Conservation (phyloP, 257 asterid genomes). For the Solanum paucissectum region DNA sequence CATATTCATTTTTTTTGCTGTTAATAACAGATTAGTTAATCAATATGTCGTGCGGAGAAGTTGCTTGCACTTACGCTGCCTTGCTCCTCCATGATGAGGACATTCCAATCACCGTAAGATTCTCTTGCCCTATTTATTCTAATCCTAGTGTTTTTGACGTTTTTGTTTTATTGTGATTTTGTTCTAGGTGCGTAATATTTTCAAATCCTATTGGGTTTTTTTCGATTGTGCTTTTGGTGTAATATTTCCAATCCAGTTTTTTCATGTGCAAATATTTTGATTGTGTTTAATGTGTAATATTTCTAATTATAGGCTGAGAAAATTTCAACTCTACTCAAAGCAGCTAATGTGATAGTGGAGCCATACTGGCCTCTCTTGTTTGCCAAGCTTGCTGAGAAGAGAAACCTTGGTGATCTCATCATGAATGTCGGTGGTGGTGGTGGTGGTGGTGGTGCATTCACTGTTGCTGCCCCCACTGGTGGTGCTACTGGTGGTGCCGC, state of each 20-base stretch:
- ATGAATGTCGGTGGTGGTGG: slow-evolving; percentile 57
- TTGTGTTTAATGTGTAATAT: neutral
- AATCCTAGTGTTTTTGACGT: neutral
- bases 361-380: slow-evolving; percentile 71
- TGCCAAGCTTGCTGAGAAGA: slow-evolving; percentile 65
- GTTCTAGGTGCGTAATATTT: neutral
- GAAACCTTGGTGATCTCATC: slow-evolving; percentile 45
- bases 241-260: neutral
- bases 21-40: neutral
- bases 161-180: neutral
- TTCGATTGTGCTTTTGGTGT: neutral
- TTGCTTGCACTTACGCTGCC: neutral
- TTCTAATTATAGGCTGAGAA: slow-evolving; percentile 47
- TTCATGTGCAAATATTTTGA: neutral
- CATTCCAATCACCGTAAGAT: neutral
- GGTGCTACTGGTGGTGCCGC: slow-evolving; percentile 32
- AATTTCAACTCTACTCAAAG: slow-evolving; percentile 34
- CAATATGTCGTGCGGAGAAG: neutral
- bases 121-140: neutral
- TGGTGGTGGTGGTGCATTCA: slow-evolving; percentile 45
- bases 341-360: slow-evolving; percentile 56
- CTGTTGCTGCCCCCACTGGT: slow-evolving; percentile 32
- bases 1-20: neutral
- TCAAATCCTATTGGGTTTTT: neutral
- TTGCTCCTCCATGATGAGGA: slow-evolving; percentile 1